Percentiles rank a stretch among this genome's conserved stretches.
phyloP scores from a whole-genome alignment of 202 grass and related monocot genomes.

The Musa balbisiana region DNA sequence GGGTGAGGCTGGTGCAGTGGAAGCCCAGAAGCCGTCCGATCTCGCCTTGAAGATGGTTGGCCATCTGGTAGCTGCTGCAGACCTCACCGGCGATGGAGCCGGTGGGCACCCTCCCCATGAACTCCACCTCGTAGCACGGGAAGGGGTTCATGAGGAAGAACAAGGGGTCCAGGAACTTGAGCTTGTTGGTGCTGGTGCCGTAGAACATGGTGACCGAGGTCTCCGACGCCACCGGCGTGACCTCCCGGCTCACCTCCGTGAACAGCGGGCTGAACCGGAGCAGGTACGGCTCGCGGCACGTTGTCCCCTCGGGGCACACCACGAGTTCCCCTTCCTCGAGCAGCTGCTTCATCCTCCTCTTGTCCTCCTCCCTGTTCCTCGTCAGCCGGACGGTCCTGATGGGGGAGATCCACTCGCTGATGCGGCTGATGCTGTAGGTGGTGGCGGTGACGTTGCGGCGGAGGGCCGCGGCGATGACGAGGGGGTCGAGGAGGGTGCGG shows the following conservation, averaged over 20 bases:
- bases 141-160: slow-evolving; percentile 54
- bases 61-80: not conserved
- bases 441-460: slow-evolving; percentile 37
- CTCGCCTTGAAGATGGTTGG: slow-evolving; percentile 12
- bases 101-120: slow-evolving; percentile 42
- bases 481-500: slow-evolving; percentile 67
- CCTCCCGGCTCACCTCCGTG: slow-evolving; percentile 51
- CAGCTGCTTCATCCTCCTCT: slow-evolving; percentile 35
- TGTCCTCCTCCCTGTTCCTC: slow-evolving; percentile 50
- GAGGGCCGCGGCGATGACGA: slow-evolving; percentile 38
- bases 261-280: slow-evolving; percentile 83
- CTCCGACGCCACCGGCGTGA: slow-evolving; percentile 43
- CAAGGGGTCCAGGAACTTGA: slow-evolving; percentile 66
- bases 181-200: slow-evolving; percentile 50
- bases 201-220: slow-evolving; percentile 61
- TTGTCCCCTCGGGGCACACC: slow-evolving; percentile 72
- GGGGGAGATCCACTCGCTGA: slow-evolving; percentile 67
- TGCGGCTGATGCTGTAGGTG: slow-evolving; percentile 64
- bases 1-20: slow-evolving; percentile 3
- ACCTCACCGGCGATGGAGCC: too few relatives aligned
- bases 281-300: slow-evolving; percentile 54
- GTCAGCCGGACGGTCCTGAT: slow-evolving; percentile 66
- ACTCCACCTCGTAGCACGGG: slow-evolving; percentile 52
- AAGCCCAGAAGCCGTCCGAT: not conserved
- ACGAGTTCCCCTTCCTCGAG: slow-evolving; percentile 38